Percentiles rank a stretch among this genome's conserved stretches.
Evolutionary conservation across 192 early-diverging fungal species (phyloP).

Genomic region (Jimgerdemannia lactiflua): DNA sequence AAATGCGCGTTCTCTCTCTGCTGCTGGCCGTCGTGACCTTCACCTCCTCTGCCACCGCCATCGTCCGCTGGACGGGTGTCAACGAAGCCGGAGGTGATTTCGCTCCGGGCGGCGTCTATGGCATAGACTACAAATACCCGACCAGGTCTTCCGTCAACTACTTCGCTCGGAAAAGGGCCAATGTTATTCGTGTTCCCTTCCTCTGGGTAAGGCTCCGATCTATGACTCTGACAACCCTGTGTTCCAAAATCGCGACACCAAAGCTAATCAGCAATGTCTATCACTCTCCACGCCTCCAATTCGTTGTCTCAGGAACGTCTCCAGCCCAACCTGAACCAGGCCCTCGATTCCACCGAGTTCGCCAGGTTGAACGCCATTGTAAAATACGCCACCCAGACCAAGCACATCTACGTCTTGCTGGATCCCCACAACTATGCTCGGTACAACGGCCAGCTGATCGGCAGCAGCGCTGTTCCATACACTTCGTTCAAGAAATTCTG

Average conservation of each 20-base stretch:
- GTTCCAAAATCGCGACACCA: neutral
- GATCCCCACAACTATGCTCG: conserved; percentile 3
- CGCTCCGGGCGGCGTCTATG: neutral
- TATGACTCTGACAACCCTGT: neutral
- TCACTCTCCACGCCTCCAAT: neutral
- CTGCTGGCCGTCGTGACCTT: neutral
- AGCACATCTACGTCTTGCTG: neutral
- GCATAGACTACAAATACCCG: neutral
- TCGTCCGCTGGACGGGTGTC: neutral
- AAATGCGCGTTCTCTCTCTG: neutral
- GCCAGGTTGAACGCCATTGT: neutral
- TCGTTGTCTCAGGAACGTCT: neutral
- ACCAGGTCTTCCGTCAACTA: neutral
- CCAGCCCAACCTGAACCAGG: neutral
- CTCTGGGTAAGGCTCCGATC: neutral
- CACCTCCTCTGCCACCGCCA: neutral
- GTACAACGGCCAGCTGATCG: conserved; percentile 3
- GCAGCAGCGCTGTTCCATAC: neutral
- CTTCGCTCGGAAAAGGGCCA: neutral
- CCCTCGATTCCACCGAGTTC: neutral
- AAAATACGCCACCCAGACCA: neutral
- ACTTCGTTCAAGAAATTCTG: neutral
- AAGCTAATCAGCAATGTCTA: neutral
- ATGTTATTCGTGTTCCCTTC: conserved; percentile 1
- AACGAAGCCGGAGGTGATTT: conserved; percentile 3